Evolutionary conservation across 1,284 basidiomycete species (phyloP).

Genomic region (Cutaneotrichosporon cutaneum): DNA sequence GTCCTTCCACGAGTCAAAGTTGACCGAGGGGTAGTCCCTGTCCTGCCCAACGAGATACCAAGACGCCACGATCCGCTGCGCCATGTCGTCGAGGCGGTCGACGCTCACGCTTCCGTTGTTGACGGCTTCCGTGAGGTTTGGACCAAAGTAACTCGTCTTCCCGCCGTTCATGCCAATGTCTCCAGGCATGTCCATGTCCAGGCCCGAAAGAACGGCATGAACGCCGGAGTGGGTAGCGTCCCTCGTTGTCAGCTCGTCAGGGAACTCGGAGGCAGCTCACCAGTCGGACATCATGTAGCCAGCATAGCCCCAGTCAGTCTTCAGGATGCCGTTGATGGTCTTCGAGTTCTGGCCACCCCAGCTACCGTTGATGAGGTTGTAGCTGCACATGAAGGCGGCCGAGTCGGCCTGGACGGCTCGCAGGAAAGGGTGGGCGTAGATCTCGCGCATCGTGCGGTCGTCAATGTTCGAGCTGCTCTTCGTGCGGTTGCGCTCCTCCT

Average conservation of each 20-base stretch:
- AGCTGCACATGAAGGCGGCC: conserved; percentile 70
- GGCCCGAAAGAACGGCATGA: conserved; percentile 23
- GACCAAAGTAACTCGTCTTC: conserved; percentile 20
- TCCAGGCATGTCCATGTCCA: conserved; percentile 56
- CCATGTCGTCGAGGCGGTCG: conserved; percentile 40
- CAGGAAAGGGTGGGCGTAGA: conserved; percentile 57
- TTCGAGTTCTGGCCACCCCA: conserved; percentile 64
- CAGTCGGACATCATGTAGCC: conserved; percentile 20
- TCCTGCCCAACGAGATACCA: conserved; percentile 41
- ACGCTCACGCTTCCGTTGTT: conserved; percentile 31
- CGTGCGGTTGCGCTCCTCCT: conserved; percentile 31
- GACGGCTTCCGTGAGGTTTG: conserved; percentile 29
- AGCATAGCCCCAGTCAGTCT: conserved; percentile 68
- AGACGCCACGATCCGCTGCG: conserved; percentile 32
- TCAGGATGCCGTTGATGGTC: conserved; percentile 67
- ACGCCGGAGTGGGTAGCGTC: conserved; percentile 25
- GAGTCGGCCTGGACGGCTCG: conserved; percentile 69
- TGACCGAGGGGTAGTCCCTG: conserved; percentile 26
- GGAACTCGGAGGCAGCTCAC: conserved; percentile 22
- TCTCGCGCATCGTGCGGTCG: conserved; percentile 30
- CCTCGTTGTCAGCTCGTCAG: conserved; percentile 40
- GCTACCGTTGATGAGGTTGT: conserved; percentile 64
- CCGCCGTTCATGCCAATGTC: conserved; percentile 23
- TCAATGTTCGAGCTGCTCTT: conserved; percentile 30
- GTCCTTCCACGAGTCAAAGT: conserved; percentile 24